Percentiles rank a stretch among this genome's conserved stretches.
Conservation (phyloP, 2,329 filamentous ascomycete species). For the Penicillium sp. region DNA sequence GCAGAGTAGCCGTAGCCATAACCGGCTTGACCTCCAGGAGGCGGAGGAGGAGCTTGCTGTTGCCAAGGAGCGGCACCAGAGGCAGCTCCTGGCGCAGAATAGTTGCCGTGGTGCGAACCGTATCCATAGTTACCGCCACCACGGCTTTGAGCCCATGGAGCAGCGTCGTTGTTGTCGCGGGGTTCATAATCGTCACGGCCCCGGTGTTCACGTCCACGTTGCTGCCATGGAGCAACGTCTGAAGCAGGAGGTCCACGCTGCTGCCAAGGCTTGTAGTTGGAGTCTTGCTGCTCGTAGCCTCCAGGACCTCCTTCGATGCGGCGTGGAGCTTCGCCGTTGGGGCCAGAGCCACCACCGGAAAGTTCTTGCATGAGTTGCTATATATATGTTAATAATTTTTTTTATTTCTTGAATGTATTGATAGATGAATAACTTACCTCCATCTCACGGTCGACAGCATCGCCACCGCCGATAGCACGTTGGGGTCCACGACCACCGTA, state of each 20-base stretch:
- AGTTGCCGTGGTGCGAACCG: constrained; percentile 33
- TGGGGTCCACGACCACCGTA: constrained; percentile 44
- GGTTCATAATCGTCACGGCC: constrained; percentile 44
- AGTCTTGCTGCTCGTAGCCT: constrained; percentile 50
- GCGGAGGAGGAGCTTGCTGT: constrained; percentile 42
- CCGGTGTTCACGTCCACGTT: constrained; percentile 51
- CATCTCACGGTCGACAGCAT: constrained; percentile 89
- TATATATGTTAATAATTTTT: constrained; percentile 38
- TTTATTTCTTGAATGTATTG: not conserved
- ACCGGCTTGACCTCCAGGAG: constrained; percentile 40
- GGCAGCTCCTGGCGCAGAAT: constrained; percentile 43
- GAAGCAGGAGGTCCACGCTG: constrained; percentile 68
- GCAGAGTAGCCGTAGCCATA: constrained; percentile 57
- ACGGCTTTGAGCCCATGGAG: constrained; percentile 40
- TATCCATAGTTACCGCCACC: constrained; percentile 44
- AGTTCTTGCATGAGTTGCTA: constrained; percentile 98
- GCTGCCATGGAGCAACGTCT: constrained; percentile 76
- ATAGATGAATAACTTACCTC: constrained; percentile 60
- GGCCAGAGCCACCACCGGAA: constrained; percentile 67
- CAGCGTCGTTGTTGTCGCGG: constrained; percentile 37
- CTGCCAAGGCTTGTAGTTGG: constrained; percentile 78
- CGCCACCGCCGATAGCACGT: constrained; percentile 68
- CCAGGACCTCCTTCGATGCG: constrained; percentile 84
- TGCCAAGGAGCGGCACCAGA: constrained; percentile 60
- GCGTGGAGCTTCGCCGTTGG: constrained; percentile 59